Evolutionary conservation across 2,329 filamentous ascomycete species (phyloP), one percentile per base, ranked within the genome.

Genomic region (Lachnellula hyalina): DNA sequence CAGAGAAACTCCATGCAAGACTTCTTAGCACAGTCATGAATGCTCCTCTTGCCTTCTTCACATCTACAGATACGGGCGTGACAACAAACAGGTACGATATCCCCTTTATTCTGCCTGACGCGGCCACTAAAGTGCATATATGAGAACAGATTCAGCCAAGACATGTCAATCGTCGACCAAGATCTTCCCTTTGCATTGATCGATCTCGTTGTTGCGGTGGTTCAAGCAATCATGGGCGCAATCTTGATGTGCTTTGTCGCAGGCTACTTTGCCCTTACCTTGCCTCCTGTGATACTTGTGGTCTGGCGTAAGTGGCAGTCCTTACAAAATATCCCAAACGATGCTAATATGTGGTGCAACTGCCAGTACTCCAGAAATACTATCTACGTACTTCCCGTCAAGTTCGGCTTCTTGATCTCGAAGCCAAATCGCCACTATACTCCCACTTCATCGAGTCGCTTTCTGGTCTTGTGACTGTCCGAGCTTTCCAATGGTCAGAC

Each of bases 361-460:
- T 75, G 8, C 12, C 3, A 52, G 58, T 71, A 1, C 66, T 85
- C 0, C 82, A 84, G 57, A 76, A 72, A 49, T 75, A 81, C 52
- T 85, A 85, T 57, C 72, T 86, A 1, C 73, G 79, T 0, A 85
- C 83, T 0, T 84, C 81, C 0, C 72, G 81, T 0, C 83, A 85
- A 64, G 64, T 86, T 5, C 74, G 83, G 46, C 72, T 83, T 14
- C 66, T 86, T 14, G 82, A 85, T 47, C 73, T 86, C 0, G 83
- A 86, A 64, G 75, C 79, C 1, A 86, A 86, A 64, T 77, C 77
- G 0, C 82, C 83, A 0, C 68, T 85, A 0, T 83, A 80, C 69
- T 79, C 73, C 15, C 72, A 83, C 56, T 84, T 84, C 59, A 72
- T 77, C 21, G 81, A 84, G 58, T 79, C 77, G 2, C 73, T 82